These are phyloP conservation scores for Penicillium cinerascens DNA, from an alignment of 495 filamentous ascomycete genomes.

Conservation along the genomic window DNA sequence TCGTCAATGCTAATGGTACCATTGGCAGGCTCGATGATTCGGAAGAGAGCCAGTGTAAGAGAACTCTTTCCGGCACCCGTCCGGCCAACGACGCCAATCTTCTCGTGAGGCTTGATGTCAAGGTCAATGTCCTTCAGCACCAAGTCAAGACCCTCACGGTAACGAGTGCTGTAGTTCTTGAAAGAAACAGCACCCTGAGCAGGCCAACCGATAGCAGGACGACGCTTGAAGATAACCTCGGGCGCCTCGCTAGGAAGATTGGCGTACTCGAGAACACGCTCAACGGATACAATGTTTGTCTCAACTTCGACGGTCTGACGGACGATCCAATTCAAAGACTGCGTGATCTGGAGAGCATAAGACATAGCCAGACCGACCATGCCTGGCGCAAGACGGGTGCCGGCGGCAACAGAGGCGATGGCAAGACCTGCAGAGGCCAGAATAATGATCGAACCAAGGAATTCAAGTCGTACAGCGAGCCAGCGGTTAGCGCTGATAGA, in stretches of 20 bases:
- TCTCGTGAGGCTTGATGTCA: constrained; percentile 91
- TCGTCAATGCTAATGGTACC: constrained; percentile 87
- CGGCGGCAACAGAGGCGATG: constrained; percentile 72
- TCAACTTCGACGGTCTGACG: constrained; percentile 98
- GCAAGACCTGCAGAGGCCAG: constrained; percentile 79
- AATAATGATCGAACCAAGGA: constrained; percentile 94
- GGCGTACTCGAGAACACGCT: constrained; percentile 96
- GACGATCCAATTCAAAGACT: constrained; percentile 99
- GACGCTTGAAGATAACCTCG: constrained; percentile 83
- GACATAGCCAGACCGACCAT: constrained; percentile 94
- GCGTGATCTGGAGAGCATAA: constrained; percentile 94
- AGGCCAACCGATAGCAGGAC: constrained; percentile 90
- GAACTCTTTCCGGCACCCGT: constrained; percentile 97
- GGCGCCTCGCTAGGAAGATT: constrained; percentile 90
- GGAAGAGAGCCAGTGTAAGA: constrained; percentile 87
- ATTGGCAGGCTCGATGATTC: constrained; percentile 82
- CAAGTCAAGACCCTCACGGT: constrained; percentile 82
- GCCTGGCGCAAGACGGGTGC: constrained; percentile 67
- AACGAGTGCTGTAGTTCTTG: constrained; percentile 88
- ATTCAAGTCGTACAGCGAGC: constrained; percentile 93
- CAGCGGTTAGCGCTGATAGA: constrained; percentile 95
- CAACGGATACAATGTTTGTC: constrained; percentile 98
- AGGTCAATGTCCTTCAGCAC: constrained; percentile 90
- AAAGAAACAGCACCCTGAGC: constrained; percentile 86
- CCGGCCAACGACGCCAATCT: constrained; percentile 95